Evolutionary conservation across 768 basidiomycete genomes (phyloP).

Genomic region (Pleurotus ostreatus): DNA sequence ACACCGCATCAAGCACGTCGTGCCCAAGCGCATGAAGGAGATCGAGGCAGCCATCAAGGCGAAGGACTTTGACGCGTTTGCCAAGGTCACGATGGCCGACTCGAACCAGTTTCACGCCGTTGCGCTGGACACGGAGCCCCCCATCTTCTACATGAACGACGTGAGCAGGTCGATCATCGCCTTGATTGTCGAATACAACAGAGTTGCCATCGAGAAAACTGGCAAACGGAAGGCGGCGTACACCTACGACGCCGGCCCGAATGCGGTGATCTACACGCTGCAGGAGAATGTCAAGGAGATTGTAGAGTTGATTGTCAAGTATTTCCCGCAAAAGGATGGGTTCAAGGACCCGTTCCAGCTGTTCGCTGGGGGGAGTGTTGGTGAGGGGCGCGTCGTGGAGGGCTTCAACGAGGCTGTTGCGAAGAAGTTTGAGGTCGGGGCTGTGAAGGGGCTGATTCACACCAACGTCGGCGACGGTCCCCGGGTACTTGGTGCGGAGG

Average conservation of each 20-base stretch:
- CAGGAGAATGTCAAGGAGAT: slow-evolving; percentile 77
- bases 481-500: slow-evolving; percentile 55
- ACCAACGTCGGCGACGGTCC: slow-evolving; percentile 93
- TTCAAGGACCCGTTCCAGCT: slow-evolving; percentile 77
- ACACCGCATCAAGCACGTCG: slow-evolving; percentile 83
- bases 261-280: slow-evolving; percentile 93
- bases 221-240: slow-evolving; percentile 82
- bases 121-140: slow-evolving; percentile 92
- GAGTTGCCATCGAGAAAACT: slow-evolving; percentile 56
- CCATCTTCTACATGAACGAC: slow-evolving; percentile 99
- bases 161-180: slow-evolving; percentile 91
- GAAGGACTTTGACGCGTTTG: slow-evolving; percentile 86
- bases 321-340: slow-evolving; percentile 79
- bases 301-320: slow-evolving; percentile 67
- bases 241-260: slow-evolving; percentile 99
- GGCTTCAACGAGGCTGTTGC: slow-evolving; percentile 82
- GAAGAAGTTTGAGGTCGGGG: slow-evolving; percentile 65
- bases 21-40: slow-evolving; percentile 79
- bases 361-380: slow-evolving; percentile 35
- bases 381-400: slow-evolving; percentile 46
- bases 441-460: slow-evolving; percentile 88
- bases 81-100: slow-evolving; percentile 91
- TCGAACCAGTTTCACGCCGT: slow-evolving; percentile 99
- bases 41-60: slow-evolving; percentile 78
- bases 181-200: slow-evolving; percentile 90